Evolutionary conservation across 495 filamentous ascomycete species (phyloP), one percentile per base, ranked within the genome.

Genomic region (Hypoxylon rickii): DNA sequence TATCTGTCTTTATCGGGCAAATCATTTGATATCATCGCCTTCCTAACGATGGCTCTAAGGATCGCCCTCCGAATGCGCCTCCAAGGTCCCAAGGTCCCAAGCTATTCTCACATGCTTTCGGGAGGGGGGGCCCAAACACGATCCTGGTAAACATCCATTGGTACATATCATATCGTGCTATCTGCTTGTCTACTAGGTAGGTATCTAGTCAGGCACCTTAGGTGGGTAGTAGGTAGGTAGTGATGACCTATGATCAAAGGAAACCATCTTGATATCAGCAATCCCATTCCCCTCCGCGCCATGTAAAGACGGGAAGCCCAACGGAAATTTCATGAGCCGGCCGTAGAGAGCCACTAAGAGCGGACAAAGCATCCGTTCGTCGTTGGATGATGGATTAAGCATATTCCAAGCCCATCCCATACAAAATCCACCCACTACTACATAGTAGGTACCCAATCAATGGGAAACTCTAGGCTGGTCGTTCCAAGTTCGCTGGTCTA

Each of bases 91-190:
- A 37, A 47, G 32, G 33, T 34, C 59, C 43, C 47, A 50, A 44
- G 33, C 15, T 15, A 42, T 45, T 62, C 52, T 62, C 59, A 63
- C 53, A 63, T 63, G 59, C 53, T 57, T 26, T 52, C 58, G 58
- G 56, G 42, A 46, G 47, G 46, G 41, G 46, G 41, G 37, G 31
- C 37, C 58, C 24, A 10, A 29, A 10, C 10, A 29, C 24, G n/a
- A n/a, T n/a, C n/a, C n/a, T n/a, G n/a, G n/a, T n/a, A n/a, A n/a
- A n/a, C n/a, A n/a, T n/a, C n/a, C n/a, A n/a, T n/a, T n/a, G n/a
- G n/a, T n/a, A n/a, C n/a, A n/a, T n/a, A n/a, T n/a, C n/a, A n/a
- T n/a, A n/a, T n/a, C n/a, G n/a, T n/a, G n/a, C n/a, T n/a, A n/a
- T n/a, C n/a, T n/a, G n/a, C n/a, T n/a, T n/a, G n/a, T n/a, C n/a